phyloP scores from a whole-genome alignment of 352 stramenopile genomes.

The Phytopythium helicoides region DNA sequence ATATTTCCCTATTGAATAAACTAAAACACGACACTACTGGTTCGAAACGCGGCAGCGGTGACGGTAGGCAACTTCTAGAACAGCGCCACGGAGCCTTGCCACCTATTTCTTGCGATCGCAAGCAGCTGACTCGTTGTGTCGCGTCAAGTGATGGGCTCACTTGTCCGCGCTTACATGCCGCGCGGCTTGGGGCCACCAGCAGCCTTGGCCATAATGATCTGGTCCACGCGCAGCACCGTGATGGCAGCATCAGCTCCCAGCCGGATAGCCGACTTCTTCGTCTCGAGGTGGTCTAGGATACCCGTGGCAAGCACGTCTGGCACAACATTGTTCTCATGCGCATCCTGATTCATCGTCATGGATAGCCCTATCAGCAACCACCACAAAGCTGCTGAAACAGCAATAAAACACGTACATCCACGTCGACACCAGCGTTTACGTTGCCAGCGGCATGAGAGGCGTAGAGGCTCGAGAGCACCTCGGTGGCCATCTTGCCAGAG shows the following conservation, averaged over 20 bases:
- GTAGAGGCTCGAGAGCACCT: conserved; percentile 94
- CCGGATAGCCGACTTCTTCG: conserved; percentile 96
- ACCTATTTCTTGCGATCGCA: conserved; percentile 4
- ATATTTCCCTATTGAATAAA: conserved; percentile 64
- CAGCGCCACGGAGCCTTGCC: conserved; percentile 20
- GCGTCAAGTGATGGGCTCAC: neutral
- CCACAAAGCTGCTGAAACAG: neutral
- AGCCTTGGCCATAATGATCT: conserved; percentile 99
- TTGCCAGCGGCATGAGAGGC: conserved; percentile 94
- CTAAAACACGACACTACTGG: conserved; percentile 45
- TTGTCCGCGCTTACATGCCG: conserved; percentile 44
- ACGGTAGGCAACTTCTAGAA: conserved; percentile 20
- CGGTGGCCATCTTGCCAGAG: conserved; percentile 93
- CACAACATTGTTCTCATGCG: conserved; percentile 79
- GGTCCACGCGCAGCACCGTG: conserved; percentile 99
- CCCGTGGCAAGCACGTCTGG: conserved; percentile 66
- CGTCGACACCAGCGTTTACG: conserved; percentile 91
- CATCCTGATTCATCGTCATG: conserved; percentile 37
- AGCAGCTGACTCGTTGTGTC: neutral
- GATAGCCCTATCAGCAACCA: conserved; percentile 15
- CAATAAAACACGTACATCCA: conserved; percentile 67
- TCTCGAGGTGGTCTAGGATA: conserved; percentile 94
- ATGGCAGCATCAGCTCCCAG: conserved; percentile 97
- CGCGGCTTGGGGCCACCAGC: conserved; percentile 93
- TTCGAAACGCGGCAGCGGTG: conserved; percentile 27